Base-by-base conservation (phyloP, 805 yeast species). In the Starmera quercuum region DNA sequence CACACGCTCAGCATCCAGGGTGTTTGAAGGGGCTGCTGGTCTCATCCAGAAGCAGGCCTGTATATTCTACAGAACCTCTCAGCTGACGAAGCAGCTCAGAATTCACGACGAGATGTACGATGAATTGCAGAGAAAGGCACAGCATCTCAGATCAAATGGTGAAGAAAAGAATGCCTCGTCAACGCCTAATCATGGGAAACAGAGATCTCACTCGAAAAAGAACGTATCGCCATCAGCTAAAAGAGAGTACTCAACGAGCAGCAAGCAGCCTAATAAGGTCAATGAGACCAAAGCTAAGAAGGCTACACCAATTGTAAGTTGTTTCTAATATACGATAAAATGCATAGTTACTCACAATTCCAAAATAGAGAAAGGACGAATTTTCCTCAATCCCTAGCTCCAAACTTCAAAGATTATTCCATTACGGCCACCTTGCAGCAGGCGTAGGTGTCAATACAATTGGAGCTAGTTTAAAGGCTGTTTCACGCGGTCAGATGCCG, bases 381-480 rank as follows among this genome's bases (percentile, higher is more conserved):
- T 69, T 70, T 35, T 74, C 92, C 2, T 74, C 83, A 29, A 92
- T 92, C 13, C 98, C 98, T 3, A 68, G 88, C 14, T 73, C 95
- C 2, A 73, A 96, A 48, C 57, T 92, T n/a, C 84, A 87, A 16
- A 68, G 98, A 40, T 68, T 92, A 31, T 86, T 87, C 53, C 98
- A 92, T 58, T 92, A 88, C 54, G 97, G 97, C 8, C 66, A 84
- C 2, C 61, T 92, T 21, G 97, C 97, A 1, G 95, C 97, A 0
- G 85, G 90, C 2, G 78, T 92, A 51, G 95, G 96, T 1, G 44
- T 84, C 9, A 87, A 90, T 24, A 90, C 84, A 18, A 77, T 95
- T 1, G 64, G 75, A 14, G 92, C 86, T 46, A 81, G 94, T 2
- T 56, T 88, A 27, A 71, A 78, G 38, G 75, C 87, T 27, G 68